These are phyloP conservation scores for Cystoderma amianthinum DNA, from an alignment of 768 basidiomycete species.

Conservation along the genomic window DNA sequence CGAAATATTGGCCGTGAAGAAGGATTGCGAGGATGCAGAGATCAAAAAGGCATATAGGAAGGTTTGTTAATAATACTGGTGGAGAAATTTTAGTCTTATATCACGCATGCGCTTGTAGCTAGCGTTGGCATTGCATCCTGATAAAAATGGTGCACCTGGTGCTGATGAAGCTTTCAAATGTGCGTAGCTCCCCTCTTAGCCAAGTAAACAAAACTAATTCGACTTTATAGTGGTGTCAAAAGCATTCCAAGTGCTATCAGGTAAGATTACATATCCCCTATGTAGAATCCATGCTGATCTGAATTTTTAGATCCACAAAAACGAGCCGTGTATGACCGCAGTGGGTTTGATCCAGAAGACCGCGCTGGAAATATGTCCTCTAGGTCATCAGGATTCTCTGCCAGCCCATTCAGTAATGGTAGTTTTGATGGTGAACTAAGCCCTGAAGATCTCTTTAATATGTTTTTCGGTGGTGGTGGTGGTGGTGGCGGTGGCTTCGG, in stretches of 20 bases:
- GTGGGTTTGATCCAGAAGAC: conserved; percentile 85
- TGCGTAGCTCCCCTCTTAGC: conserved; percentile 38
- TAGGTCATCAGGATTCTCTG: conserved; percentile 40
- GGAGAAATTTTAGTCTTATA: background rate
- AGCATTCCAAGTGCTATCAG: conserved; percentile 92
- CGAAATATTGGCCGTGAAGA: conserved; percentile 77
- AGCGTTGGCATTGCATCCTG: conserved; percentile 84
- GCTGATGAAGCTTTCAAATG: conserved; percentile 98
- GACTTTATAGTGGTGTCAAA: conserved; percentile 82
- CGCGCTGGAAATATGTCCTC: conserved; percentile 68
- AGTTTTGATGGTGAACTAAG: conserved; percentile 81
- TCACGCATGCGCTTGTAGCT: conserved; percentile 37
- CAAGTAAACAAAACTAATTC: conserved; percentile 7
- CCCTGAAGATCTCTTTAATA: conserved; percentile 95
- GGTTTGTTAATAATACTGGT: conserved; percentile 33
- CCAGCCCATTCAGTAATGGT: conserved; percentile 41
- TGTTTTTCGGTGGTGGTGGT: conserved; percentile 88
- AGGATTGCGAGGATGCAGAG: conserved; percentile 76
- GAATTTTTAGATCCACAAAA: conserved; percentile 68
- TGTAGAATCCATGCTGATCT: background rate
- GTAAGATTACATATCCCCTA: conserved; percentile 24
- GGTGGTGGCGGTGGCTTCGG: conserved; percentile 29
- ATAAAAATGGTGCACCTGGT: conserved; percentile 95
- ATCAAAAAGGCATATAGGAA: conserved; percentile 96
- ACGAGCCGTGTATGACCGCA: conserved; percentile 77